A percentile compares a stretch with the other conserved stretches of the same genome.
Conservation (phyloP, 345 rosid species). For the Raphanus sativus region DNA sequence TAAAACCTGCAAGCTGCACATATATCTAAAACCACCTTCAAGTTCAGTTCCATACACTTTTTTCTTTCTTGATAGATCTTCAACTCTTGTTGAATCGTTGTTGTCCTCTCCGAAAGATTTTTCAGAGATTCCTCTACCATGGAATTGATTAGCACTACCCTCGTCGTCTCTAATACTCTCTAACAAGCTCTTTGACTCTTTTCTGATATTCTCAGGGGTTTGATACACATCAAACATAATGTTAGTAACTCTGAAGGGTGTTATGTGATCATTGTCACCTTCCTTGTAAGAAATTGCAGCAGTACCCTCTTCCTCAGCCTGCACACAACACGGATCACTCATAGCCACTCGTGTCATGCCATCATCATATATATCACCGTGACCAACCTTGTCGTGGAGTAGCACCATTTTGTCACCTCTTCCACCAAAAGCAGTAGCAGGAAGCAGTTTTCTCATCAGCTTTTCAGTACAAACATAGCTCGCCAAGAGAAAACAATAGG, state of each 20-base stretch:
- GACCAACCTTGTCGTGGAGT: conserved; percentile 3
- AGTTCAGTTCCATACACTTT: neutral
- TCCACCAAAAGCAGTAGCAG: conserved; percentile 37
- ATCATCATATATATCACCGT: conserved; percentile 21
- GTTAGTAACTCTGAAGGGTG: conserved; percentile 23
- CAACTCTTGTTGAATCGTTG: neutral
- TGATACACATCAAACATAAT: conserved; percentile 25
- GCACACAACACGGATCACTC: conserved; percentile 16
- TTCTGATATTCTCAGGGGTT: conserved; percentile 36
- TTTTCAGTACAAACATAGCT: conserved; percentile 67
- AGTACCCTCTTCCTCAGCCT: conserved; percentile 8
- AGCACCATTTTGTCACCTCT: conserved; percentile 17
- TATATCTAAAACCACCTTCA: conserved; percentile 7
- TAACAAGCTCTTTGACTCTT: conserved; percentile 46
- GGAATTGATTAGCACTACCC: conserved; percentile 5
- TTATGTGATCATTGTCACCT: neutral
- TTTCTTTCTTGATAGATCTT: conserved; percentile 15
- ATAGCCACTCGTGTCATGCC: neutral
- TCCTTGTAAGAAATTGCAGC: neutral
- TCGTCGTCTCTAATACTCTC: conserved; percentile 51
- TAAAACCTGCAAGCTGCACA: neutral
- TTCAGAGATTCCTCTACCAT: neutral
- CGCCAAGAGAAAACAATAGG: conserved; percentile 61
- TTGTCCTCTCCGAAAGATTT: neutral
- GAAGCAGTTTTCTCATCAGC: conserved; percentile 70